Percentiles rank a stretch among this genome's conserved stretches.
Conservation (phyloP, 2,329 filamentous ascomycete species). For the Alternaria alternata region DNA sequence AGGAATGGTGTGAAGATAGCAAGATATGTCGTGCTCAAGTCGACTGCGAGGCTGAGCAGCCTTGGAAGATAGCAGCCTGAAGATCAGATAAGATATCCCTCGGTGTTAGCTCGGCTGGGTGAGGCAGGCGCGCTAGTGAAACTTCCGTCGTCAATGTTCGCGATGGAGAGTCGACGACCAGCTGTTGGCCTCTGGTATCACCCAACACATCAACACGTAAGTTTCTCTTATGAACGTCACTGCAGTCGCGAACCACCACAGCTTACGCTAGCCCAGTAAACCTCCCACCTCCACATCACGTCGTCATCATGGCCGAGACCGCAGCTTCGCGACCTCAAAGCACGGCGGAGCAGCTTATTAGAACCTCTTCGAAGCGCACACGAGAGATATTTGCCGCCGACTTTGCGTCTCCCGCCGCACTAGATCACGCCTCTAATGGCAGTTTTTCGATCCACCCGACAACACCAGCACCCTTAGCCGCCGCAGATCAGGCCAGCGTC, state of each 20-base stretch:
- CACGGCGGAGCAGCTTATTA: slow-evolving; percentile 43
- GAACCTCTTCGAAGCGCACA: slow-evolving; percentile 62
- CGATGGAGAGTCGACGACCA: slow-evolving; percentile 13
- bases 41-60: neutral
- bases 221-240: neutral
- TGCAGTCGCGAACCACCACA: neutral
- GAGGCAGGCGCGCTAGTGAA: slow-evolving; percentile 18
- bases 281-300: neutral
- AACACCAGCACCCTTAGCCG: slow-evolving; percentile 54
- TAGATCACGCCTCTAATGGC: slow-evolving; percentile 53
- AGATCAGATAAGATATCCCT: slow-evolving; percentile 15
- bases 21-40: neutral
- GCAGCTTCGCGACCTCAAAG: slow-evolving; percentile 27
- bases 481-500: slow-evolving; percentile 58
- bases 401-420: slow-evolving; percentile 55
- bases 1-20: neutral
- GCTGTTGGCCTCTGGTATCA: neutral
- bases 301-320: slow-evolving; percentile 30
- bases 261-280: neutral
- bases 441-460: slow-evolving; percentile 54
- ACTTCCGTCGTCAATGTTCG: slow-evolving; percentile 18
- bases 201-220: slow-evolving; percentile 8
- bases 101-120: slow-evolving; percentile 5
- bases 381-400: slow-evolving; percentile 63
- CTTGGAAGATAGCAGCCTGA: neutral